Base-by-base conservation (phyloP, 805 yeast species). In the Starmera caribaea region DNA sequence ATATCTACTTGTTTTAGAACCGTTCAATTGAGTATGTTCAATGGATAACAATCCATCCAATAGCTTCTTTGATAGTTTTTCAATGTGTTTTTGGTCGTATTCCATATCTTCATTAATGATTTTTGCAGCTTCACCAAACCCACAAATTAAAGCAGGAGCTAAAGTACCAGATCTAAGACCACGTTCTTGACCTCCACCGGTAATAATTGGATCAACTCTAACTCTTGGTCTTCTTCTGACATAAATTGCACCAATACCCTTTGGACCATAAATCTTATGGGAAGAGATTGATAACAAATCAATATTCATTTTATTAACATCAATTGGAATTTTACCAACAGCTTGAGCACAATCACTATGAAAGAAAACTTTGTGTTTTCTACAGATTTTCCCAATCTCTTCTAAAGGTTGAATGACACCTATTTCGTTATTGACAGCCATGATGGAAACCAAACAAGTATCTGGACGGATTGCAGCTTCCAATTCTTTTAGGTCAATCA, bases 131-230 rank as follows among this genome's bases (percentile, higher is more conserved):
- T 92, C 97, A 45, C 98, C 98, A 59, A 92, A 87, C 0, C 98
- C 98, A 30, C 88, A 81, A 33, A 90, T 85, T 55, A 88, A 71
- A 16, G 97, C 95, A n/a, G 98, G 95, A 4, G 98, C 89, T 57
- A 92, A 73, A 26, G 98, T 92, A 45, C 98, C 98, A 5, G 96
- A 84, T 65, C 98, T 76, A 54, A 92, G 70, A 43, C 98, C 98
- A 69, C 98, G 82, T 68, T 92, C 98, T 68, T 92, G 98, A 39
- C 98, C 98, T 65, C 98, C 98, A 49, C 98, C 98, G 44, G 88
- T 82, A 50, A 92, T 84, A 40, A 92, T 69, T 16, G 98, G 96
- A 48, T 89, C 97, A 45, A 92, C 60, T 73, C 98, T 83, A 37
- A 92, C 98, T 65, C 98, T 81, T 46, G 98, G 98, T 64, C 98